Evolutionary conservation across 129 eudicot species (phyloP), one percentile per base, ranked within the genome.

Genomic region (Ambrosia artemisiifolia): DNA sequence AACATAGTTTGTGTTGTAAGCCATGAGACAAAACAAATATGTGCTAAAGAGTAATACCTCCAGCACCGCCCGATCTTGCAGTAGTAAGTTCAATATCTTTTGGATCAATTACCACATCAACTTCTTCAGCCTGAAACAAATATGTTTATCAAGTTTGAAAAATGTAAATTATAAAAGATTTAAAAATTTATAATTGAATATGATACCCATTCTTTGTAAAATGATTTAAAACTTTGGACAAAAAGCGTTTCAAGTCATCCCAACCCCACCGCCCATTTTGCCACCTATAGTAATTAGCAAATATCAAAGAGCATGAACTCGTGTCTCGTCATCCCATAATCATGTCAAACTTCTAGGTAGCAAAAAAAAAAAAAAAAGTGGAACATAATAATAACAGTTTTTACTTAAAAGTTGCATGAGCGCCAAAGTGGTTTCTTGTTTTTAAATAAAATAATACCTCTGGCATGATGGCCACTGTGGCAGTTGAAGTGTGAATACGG

Each of bases 61-160:
- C 99, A 78, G 99, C 99, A 72, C 99, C 99, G 75, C 99, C 99
- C 44, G 99, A 90, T 57, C 99, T 84, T 57, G 99, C 96, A 62
- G 97, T 90, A 34, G 99, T 88, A 79, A 95, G 96, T 78, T 95
- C 99, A 69, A 95, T 95, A 65, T 95, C 99, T 84, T 95, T 95
- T 67, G 99, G 97, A 82, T 95, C 97, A 75, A 94, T 95, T 62
- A 80, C 94, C 79, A 95, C 91, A 53, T 95, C 99, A 62, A 95
- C 96, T 84, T 95, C 99, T 81, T 95, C 97, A 56, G 86, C 99
- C 99, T 95, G 94, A 74, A 70, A 72, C 38, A 67, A 55, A 13
- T 19, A 65, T n/a, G 24, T 48, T 48, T 20, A 59, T 67, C 38
- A 67, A 55, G 40, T 40, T 46, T 53, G 40, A 33, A 46, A 32